Evolutionary conservation across 495 filamentous ascomycete species (phyloP), one percentile per base, ranked within the genome.

Genomic region (Entonaema liquescens): DNA sequence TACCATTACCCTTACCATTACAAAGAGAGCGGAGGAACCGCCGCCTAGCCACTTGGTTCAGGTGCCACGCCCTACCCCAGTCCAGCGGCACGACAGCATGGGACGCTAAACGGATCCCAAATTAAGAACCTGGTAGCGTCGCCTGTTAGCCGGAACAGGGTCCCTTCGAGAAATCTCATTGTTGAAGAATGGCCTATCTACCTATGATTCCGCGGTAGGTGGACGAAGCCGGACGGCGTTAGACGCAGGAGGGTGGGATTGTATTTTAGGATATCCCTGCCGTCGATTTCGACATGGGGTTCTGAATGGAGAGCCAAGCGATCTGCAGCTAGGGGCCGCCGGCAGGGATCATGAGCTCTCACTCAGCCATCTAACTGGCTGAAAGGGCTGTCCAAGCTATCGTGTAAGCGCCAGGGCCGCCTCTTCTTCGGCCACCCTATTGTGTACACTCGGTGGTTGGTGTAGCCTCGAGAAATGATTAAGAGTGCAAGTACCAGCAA

Each of bases 241-340:
- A 73, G 70, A 73, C 61, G 70, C 65, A 65, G 63, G 50, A 47
- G 65, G 62, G 64, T 73, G 42, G 65, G 28, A 73, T 69, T 62
- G 61, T 53, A 69, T 65, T 62, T 54, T 62, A 42, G 8, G 25
- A 56, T 38, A 73, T 62, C 70, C 70, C 56, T 73, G 70, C 55
- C 57, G 35, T 73, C 42, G 56, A 66, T 35, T 57, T 25, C 17
- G 58, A 44, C 70, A 73, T 68, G 70, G 70, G 65, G 28, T 28
- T 69, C 65, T 73, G 61, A 47, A 66, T 73, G 70, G 70, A 68
- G 62, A 69, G 70, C 65, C 65, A 73, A 73, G 70, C 70, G 70
- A 73, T 73, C 70, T 69, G 70, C 65, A 69, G 70, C 70, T 62
- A 69, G 70, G 65, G 62, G 52, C 65, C 58, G 70, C 62, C 3